phyloP scores from a whole-genome alignment of 1,284 basidiomycete species.

The Marasmius oreades region DNA sequence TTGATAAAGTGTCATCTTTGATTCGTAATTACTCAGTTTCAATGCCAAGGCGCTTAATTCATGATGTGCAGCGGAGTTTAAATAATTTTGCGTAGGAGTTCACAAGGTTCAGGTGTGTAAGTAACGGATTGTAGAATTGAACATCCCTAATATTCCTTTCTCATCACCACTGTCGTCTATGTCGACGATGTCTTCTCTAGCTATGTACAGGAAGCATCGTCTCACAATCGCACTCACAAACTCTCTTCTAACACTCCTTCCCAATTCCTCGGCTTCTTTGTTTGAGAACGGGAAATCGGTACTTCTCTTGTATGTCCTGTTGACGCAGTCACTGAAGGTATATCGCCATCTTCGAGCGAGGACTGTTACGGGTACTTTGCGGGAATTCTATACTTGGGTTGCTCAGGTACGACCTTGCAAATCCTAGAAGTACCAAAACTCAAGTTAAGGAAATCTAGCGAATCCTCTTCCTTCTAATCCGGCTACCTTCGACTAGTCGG shows the following conservation, averaged over 20 bases:
- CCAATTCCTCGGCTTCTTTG: conserved; percentile 18
- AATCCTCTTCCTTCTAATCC: conserved; percentile 58
- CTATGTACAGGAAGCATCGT: not conserved
- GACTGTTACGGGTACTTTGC: conserved; percentile 50
- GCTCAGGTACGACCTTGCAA: conserved; percentile 44
- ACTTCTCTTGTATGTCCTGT: conserved; percentile 61
- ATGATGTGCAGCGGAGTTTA: too few relatives aligned
- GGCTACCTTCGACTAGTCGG: conserved; percentile 62
- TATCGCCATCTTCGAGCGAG: conserved; percentile 75
- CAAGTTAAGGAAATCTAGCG: conserved; percentile 35
- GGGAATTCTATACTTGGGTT: conserved; percentile 56
- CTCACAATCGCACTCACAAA: not conserved
- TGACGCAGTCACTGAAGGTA: conserved; percentile 46
- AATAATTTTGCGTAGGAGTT: too few relatives aligned
- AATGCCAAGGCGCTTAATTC: too few relatives aligned
- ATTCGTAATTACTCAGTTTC: too few relatives aligned
- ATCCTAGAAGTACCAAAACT: not conserved
- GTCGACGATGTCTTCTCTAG: not conserved
- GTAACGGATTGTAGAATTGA: not conserved
- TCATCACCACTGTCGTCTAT: not conserved
- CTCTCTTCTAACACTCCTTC: not conserved
- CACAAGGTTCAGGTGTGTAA: too few relatives aligned
- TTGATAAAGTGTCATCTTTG: too few relatives aligned
- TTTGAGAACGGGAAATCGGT: conserved; percentile 55
- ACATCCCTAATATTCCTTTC: not conserved